Evolutionary conservation across 106 monocot species (phyloP).

Genomic region (Iris macrosiphon): DNA sequence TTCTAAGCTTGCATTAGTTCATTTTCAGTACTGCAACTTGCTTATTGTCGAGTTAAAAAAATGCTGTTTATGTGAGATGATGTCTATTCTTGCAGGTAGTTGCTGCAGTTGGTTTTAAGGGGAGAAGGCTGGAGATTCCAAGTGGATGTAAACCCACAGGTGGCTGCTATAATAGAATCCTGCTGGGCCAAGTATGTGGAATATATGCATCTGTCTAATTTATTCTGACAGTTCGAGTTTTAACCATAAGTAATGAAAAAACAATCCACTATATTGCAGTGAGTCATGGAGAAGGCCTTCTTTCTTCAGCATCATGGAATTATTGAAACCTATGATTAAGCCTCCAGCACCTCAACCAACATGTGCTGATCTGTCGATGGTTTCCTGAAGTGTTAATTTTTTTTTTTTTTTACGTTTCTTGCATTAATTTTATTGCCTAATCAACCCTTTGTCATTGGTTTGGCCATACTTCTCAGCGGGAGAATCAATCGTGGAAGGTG

Average conservation of each 20-base stretch:
- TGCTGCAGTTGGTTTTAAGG: conserved; percentile 88
- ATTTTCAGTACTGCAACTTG: too few relatives aligned
- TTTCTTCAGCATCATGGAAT: conserved; percentile 71
- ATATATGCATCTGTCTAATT: not conserved
- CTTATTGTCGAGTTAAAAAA: too few relatives aligned
- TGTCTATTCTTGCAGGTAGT: conserved; percentile 52
- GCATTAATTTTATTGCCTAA: too few relatives aligned
- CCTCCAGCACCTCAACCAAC: conserved; percentile 26
- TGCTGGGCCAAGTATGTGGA: conserved; percentile 81
- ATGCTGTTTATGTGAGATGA: too few relatives aligned
- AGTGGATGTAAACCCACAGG: conserved; percentile 63
- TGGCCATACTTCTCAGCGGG: too few relatives aligned
- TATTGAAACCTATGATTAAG: conserved; percentile 64
- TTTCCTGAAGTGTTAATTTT: conserved; percentile 19
- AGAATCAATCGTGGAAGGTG: too few relatives aligned
- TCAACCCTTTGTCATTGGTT: too few relatives aligned
- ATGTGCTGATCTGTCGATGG: conserved; percentile 14
- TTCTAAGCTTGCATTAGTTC: too few relatives aligned
- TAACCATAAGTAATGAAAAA: not conserved
- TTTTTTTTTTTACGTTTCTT: too few relatives aligned
- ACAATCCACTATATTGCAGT: conserved; percentile 29
- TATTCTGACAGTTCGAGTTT: not conserved
- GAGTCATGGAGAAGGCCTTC: conserved; percentile 92
- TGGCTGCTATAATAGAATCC: conserved; percentile 74
- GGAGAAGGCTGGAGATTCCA: conserved; percentile 78